A percentile compares a stretch with the other conserved stretches of the same genome.
phyloP scores from a whole-genome alignment of 306 rosid genomes.

The Carpinus viminea region DNA sequence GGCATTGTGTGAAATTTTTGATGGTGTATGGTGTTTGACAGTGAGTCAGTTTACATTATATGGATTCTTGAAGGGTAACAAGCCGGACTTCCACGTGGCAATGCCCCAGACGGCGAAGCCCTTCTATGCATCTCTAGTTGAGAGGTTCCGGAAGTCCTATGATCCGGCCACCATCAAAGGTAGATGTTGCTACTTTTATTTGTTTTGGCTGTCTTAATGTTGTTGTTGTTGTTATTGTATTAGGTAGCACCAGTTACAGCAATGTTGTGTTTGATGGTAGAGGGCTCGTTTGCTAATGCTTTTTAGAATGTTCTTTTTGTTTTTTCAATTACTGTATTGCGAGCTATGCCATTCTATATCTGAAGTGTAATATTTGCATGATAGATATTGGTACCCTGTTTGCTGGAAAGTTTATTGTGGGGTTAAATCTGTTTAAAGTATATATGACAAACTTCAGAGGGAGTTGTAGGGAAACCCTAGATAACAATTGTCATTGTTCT shows the following conservation, averaged over 20 bases:
- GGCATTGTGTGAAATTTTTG: background rate
- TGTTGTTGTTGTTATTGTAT: background rate
- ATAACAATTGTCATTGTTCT: background rate
- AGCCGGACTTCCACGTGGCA: constrained; percentile 93
- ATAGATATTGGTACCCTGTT: background rate
- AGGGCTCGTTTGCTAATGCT: too few species aligned
- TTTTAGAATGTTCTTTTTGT: too few species aligned
- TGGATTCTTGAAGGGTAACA: constrained; percentile 86
- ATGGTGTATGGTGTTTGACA: constrained; percentile 38
- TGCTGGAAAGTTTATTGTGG: background rate
- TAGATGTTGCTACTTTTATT: constrained; percentile 18
- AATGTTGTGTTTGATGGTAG: too few species aligned
- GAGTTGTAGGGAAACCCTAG: background rate
- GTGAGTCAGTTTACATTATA: constrained; percentile 94
- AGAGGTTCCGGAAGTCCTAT: constrained; percentile 63
- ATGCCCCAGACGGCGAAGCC: constrained; percentile 87
- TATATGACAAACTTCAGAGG: background rate
- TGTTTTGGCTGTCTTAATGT: background rate
- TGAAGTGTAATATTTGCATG: background rate
- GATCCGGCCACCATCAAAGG: constrained; percentile 70
- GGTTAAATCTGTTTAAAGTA: background rate
- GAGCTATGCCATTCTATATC: background rate
- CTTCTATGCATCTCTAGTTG: constrained; percentile 77
- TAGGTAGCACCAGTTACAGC: background rate
- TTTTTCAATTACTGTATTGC: background rate